Base-by-base conservation (phyloP, 495 filamentous ascomycete species). In the Tuber borchii region DNA sequence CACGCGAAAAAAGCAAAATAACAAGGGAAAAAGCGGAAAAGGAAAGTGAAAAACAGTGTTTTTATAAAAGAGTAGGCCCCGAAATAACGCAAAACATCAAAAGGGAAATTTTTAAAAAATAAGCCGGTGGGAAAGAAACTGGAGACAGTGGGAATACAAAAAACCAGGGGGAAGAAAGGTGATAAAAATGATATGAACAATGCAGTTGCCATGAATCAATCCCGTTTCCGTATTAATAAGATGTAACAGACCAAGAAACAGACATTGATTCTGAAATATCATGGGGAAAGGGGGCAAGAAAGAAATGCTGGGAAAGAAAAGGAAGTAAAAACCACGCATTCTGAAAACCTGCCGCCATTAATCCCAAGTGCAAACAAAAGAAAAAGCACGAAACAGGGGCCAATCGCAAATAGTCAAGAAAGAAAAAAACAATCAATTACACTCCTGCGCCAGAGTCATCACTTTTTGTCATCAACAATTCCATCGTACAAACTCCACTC, bases 291-390 rank as follows among this genome's bases (percentile, higher is more conserved):
- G 51, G 70, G 70, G 42, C 70, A 68, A 72, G 48, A 75, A 71
- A 71, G 71, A 79, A 79, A 78, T 79, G 77, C 56, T 31, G 14
- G 56, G 26, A 14, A 65, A 34, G 56, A 65, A 65, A 34, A 65
- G 26, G 56, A 17, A 76, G 65, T 70, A 78, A 44, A 79, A 76
- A 77, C 73, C 69, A 82, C 76, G 77, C 75, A 77, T 84, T 80
- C 79, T 77, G 77, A 83, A 77, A 76, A 73, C 82, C 69, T 71
- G 79, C 72, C 78, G 79, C 74, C 76, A 78, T 81, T 77, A 81
- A 77, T 79, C 77, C 80, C 83, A 83, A 85, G 85, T 84, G 82
- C 82, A 84, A 79, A 79, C 77, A 81, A 69, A 75, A 71, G 74
- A 80, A 81, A 75, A 78, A 77, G 56, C 56, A 65, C 56, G 74